A percentile compares a stretch with the other conserved stretches of the same genome.
phyloP scores from a whole-genome alignment of 2,329 filamentous ascomycete genomes.

The Phialemonium atrogriseum region DNA sequence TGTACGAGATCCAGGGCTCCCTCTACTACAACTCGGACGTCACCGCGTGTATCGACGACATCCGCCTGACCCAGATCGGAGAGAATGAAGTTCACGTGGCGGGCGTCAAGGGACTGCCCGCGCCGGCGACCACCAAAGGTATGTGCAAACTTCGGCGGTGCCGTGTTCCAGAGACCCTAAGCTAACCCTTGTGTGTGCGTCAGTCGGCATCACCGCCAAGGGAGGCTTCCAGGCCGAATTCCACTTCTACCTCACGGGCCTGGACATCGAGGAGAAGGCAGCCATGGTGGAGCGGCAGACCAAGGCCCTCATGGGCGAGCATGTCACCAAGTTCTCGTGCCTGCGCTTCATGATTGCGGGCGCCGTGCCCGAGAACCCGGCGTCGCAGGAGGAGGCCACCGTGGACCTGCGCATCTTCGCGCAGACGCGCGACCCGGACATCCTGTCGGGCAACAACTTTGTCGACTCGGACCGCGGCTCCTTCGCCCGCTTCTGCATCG shows the following conservation, averaged over 20 bases:
- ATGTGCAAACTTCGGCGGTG: too few relatives aligned
- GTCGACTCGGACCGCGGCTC: slow-evolving; percentile 16
- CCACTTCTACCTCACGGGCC: slow-evolving; percentile 11
- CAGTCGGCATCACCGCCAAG: slow-evolving; percentile 15
- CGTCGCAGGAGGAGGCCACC: slow-evolving; percentile 23
- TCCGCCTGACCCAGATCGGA: slow-evolving; percentile 25
- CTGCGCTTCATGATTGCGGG: slow-evolving; percentile 20
- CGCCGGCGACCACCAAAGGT: slow-evolving; percentile 22
- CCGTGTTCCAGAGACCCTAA: too few relatives aligned
- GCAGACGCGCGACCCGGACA: slow-evolving; percentile 2
- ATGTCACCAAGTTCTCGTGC: slow-evolving; percentile 15
- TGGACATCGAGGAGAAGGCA: slow-evolving; percentile 13
- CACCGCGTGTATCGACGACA: slow-evolving; percentile 28
- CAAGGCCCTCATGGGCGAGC: slow-evolving; percentile 13
- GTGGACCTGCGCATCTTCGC: slow-evolving; percentile 27
- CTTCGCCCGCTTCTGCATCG: slow-evolving; percentile 25
- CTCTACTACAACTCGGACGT: slow-evolving; percentile 24
- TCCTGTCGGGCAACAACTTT: slow-evolving; percentile 15
- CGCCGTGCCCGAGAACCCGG: slow-evolving; percentile 15
- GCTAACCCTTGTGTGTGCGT: too few relatives aligned
- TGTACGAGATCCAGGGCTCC: slow-evolving; percentile 29
- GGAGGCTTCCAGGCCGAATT: slow-evolving; percentile 18
- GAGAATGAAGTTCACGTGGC: slow-evolving; percentile 19
- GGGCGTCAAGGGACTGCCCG: slow-evolving; percentile 22
- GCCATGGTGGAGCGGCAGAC: slow-evolving; percentile 11